Evolutionary conservation across 495 filamentous ascomycete species (phyloP), one percentile per base, ranked within the genome.

Genomic region (Penicillium mononematosum): DNA sequence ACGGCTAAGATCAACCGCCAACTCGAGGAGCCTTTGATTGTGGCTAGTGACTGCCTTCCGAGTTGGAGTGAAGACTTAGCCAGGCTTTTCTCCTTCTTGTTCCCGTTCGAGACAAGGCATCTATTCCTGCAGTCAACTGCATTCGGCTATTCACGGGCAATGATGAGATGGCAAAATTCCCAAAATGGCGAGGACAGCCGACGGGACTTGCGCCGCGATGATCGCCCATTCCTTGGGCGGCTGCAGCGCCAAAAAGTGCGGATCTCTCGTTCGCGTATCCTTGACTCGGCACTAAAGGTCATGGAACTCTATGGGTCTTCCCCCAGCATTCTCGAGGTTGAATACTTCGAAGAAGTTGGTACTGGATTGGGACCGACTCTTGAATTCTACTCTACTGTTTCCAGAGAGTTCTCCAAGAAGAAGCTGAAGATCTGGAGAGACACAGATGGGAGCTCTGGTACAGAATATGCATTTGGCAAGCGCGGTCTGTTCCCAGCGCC

Each of bases 1-100:
- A 99, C 94, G 2, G 94, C 94, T n/a, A 99, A 99, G 73, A 81
- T 99, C 42, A 99, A 99, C 64, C 85, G 94, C 31, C 94, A 99
- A 67, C 75, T 99, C 39, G 94, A 99, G 69, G 94, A 99, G 74
- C 94, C 94, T n/a, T 77, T 99, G 42, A 96, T 99, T 59, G 94
- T 99, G 20, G 95, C 95, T 2, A 98, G 95, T 72, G 95, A 90
- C 63, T 99, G 95, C 67, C 82, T 99, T 50, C 94, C 94, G 8
- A 89, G 82, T 68, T 99, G 94, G 94, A 96, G 91, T 60, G 92
- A 98, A 74, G 94, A 99, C 69, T 76, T 99, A n/a, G 90, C 95
- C 14, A 86, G 94, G 34, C 77, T 96, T 1, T 99, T 96, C 70
- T 92, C 95, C 3, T 99, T 99, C 80, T 75, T 98, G n/a, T 99